Conservation (phyloP, 345 rosid genomes). For the Arabis hirsuta region DNA sequence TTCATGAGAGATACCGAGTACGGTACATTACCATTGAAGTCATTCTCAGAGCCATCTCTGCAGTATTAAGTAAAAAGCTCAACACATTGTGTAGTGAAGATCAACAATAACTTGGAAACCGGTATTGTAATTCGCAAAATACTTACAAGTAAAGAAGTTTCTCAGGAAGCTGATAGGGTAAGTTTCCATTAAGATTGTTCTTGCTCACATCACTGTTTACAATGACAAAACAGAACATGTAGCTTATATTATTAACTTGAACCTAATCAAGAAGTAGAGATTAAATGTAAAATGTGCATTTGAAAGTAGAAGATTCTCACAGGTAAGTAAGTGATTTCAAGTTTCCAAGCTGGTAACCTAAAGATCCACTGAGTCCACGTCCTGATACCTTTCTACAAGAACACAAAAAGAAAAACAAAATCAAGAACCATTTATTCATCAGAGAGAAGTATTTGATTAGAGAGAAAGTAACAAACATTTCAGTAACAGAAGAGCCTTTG, state of each 20-base stretch:
- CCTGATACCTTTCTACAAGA: constrained; percentile 71
- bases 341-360: constrained; percentile 85
- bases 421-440: constrained; percentile 1
- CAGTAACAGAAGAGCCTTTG: constrained; percentile 76
- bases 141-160: constrained; percentile 66
- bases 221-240: constrained; percentile 52
- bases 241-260: constrained; percentile 5
- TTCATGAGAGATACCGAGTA: constrained; percentile 87
- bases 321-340: constrained; percentile 80
- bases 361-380: constrained; percentile 72
- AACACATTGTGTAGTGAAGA: not conserved
- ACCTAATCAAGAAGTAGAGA: constrained; percentile 33
- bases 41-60: constrained; percentile 87
- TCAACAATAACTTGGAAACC: not conserved
- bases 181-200: constrained; percentile 76
- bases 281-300: constrained; percentile 7
- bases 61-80: constrained; percentile 22
- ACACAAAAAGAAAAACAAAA: not conserved
- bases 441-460: constrained; percentile 6
- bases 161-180: constrained; percentile 97
- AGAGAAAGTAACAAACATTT: constrained; percentile 55
- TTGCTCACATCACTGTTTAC: constrained; percentile 87
- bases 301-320: constrained; percentile 51
- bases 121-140: not conserved
- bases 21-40: constrained; percentile 78